phyloP scores from a whole-genome alignment of 345 rosid species.

The Syzygium oleosum region DNA sequence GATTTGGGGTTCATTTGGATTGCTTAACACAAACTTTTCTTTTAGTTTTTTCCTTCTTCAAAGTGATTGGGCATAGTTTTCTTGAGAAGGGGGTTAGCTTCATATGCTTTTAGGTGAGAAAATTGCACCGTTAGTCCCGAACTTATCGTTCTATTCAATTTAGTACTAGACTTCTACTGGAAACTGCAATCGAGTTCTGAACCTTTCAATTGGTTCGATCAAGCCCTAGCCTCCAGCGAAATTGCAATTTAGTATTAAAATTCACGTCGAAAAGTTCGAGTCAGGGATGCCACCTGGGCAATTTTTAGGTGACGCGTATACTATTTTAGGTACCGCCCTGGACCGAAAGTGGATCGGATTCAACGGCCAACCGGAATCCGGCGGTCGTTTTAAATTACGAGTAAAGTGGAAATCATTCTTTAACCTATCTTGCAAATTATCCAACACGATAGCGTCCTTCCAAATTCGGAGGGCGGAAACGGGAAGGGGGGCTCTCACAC shows the following conservation, averaged over 20 bases:
- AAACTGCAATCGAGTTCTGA: neutral
- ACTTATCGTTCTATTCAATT: neutral
- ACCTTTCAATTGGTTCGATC: neutral
- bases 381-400: neutral
- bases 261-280: neutral
- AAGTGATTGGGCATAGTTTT: neutral
- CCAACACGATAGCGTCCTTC: neutral
- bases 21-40: neutral
- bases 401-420: neutral
- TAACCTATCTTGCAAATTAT: neutral
- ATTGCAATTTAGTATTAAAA: neutral
- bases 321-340: neutral
- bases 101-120: neutral
- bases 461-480: neutral
- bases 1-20: neutral
- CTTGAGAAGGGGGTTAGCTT: neutral
- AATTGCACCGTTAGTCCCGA: neutral
- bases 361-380: neutral
- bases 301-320: neutral
- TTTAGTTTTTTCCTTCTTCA: neutral
- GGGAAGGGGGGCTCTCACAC: neutral
- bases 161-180: neutral
- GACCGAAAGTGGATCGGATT: neutral
- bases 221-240: neutral
- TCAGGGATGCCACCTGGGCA: fast-evolving